Percentiles rank a stretch among this genome's conserved stretches.
These are phyloP conservation scores for Paraurostyla sp. DNA, from an alignment of 73 alveolate genomes.

Conservation along the genomic window DNA sequence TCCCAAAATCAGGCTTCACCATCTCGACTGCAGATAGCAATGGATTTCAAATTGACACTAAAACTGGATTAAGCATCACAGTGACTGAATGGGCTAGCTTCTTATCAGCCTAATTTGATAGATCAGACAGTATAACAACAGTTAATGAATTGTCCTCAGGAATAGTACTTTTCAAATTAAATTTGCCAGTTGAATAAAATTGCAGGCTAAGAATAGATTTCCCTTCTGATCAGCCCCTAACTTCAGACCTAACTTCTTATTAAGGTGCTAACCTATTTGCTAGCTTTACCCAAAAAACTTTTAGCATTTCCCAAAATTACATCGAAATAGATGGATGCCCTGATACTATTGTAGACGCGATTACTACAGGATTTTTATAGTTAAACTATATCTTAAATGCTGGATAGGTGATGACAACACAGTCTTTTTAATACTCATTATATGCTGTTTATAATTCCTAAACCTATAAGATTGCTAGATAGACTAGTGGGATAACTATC, in stretches of 20 bases:
- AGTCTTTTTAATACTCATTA: neutral
- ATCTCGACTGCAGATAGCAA: neutral
- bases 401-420: neutral
- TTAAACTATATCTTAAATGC: neutral
- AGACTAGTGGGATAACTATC: neutral
- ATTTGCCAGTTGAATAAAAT: conserved; percentile 8
- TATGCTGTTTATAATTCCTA: neutral
- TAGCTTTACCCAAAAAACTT: neutral
- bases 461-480: conserved; percentile 14
- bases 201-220: conserved; percentile 38
- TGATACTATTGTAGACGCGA: neutral
- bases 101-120: neutral
- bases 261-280: neutral
- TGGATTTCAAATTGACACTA: neutral
- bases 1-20: neutral
- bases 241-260: neutral
- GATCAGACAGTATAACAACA: neutral
- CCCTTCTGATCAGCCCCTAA: conserved; percentile 16
- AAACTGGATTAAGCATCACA: neutral
- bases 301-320: neutral
- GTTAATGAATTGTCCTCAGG: neutral
- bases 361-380: neutral
- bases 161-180: neutral
- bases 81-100: conserved; percentile 17
- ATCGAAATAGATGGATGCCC: conserved; percentile 37